A percentile compares a stretch with the other conserved stretches of the same genome.
phyloP scores from a whole-genome alignment of 1,284 basidiomycete species.

The Rhodotorula sp. region DNA sequence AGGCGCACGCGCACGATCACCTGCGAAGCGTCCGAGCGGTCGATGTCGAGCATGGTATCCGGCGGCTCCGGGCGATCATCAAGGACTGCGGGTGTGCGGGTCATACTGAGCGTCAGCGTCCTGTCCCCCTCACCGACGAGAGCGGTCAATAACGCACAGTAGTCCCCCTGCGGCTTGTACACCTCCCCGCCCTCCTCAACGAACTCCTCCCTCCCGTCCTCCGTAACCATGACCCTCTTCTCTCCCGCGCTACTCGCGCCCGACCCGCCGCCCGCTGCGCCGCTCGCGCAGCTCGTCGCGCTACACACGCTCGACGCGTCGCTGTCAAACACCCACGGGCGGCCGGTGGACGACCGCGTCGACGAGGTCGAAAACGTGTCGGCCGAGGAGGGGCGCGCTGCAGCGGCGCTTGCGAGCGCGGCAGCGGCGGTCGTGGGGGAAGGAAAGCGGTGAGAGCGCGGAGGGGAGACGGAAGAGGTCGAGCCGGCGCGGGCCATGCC shows the following conservation, averaged over 20 bases:
- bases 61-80: slow-evolving; percentile 40
- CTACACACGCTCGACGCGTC: slow-evolving; percentile 31
- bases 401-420: background rate
- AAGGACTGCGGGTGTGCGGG: slow-evolving; percentile 21
- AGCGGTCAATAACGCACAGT: slow-evolving; percentile 31
- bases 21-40: slow-evolving; percentile 27
- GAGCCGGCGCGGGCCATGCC: background rate
- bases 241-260: background rate
- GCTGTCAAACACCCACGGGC: slow-evolving; percentile 36
- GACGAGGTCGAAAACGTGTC: slow-evolving; percentile 3
- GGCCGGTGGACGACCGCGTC: background rate
- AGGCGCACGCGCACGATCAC: slow-evolving; percentile 34
- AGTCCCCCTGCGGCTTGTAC: slow-evolving; percentile 23
- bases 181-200: slow-evolving; percentile 32
- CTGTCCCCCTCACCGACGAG: too few species aligned
- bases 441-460: background rate
- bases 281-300: background rate
- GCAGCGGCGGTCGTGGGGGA: background rate
- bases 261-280: background rate
- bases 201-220: slow-evolving; percentile 6
- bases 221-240: background rate
- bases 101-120: too few species aligned
- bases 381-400: background rate
- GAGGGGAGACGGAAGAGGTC: background rate
- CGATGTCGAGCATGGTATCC: slow-evolving; percentile 27